Conservation (phyloP, 2,329 filamentous ascomycete genomes). For the Claviceps citrina region DNA sequence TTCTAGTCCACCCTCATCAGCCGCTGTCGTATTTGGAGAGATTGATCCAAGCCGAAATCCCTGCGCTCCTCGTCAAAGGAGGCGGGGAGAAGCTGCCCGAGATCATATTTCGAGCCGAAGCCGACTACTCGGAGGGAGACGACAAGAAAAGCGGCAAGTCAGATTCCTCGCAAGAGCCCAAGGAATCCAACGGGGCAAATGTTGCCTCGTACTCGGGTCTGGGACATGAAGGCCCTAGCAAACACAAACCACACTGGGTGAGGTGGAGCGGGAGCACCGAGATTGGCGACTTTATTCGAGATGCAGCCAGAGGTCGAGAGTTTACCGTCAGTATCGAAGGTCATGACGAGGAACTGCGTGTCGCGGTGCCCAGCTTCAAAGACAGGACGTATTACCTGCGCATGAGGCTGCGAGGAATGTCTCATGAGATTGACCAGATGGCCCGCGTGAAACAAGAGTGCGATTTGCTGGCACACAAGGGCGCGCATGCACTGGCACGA, state of each 20-base stretch:
- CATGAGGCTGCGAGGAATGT: conserved; percentile 57
- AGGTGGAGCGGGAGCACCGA: conserved; percentile 82
- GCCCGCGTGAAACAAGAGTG: conserved; percentile 68
- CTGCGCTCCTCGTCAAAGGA: conserved; percentile 48
- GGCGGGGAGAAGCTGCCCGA: conserved; percentile 53
- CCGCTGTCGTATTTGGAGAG: conserved; percentile 81
- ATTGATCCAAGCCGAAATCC: conserved; percentile 75
- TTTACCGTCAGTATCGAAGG: conserved; percentile 77
- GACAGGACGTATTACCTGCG: conserved; percentile 85
- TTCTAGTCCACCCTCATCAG: conserved; percentile 79
- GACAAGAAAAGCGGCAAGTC: conserved; percentile 11
- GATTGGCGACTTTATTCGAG: conserved; percentile 84
- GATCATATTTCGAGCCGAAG: conserved; percentile 68
- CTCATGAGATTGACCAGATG: conserved; percentile 50
- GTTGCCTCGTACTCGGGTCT: conserved; percentile 59
- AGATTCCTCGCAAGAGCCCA: conserved; percentile 13
- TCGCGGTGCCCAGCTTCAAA: conserved; percentile 73
- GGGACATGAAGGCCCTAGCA: conserved; percentile 42
- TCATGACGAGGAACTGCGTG: conserved; percentile 45
- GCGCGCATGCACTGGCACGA: conserved; percentile 65
- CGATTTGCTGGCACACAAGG: conserved; percentile 59
- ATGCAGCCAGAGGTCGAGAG: conserved; percentile 69
- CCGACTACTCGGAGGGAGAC: conserved; percentile 37
- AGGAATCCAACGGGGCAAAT: conserved; percentile 38
- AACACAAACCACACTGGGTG: conserved; percentile 44